Conservation (phyloP, 768 basidiomycete species). For the Daedalea quercina region DNA sequence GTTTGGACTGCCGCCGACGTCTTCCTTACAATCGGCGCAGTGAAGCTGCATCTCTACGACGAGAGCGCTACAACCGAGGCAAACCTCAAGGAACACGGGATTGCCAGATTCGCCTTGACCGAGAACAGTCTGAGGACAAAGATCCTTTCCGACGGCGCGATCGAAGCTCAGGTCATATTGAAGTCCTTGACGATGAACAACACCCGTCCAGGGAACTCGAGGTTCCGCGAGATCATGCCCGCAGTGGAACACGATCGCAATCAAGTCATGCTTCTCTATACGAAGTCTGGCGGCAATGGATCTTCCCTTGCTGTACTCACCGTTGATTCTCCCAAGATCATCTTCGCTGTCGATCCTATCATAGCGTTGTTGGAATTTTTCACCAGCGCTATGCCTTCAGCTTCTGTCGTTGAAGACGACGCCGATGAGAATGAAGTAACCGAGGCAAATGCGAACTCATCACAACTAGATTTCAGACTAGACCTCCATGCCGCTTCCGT, state of each 20-base stretch:
- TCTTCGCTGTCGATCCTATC: constrained; percentile 89
- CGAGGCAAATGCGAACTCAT: constrained; percentile 3
- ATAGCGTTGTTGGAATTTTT: constrained; percentile 88
- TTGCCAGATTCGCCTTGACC: constrained; percentile 79
- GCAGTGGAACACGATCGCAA: constrained; percentile 82
- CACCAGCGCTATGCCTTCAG: constrained; percentile 40
- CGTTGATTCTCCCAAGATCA: constrained; percentile 87
- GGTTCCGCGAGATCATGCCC: constrained; percentile 93
- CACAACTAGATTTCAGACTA: constrained; percentile 59
- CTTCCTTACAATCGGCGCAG: constrained; percentile 56
- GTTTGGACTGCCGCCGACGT: constrained; percentile 69
- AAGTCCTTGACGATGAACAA: constrained; percentile 90
- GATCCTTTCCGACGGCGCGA: constrained; percentile 73
- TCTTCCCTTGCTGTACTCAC: constrained; percentile 76
- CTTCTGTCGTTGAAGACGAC: constrained; percentile 9
- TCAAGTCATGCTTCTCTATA: constrained; percentile 91
- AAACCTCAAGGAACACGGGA: constrained; percentile 69
- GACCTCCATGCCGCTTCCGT: constrained; percentile 90
- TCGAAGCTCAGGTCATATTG: constrained; percentile 83
- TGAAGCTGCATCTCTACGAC: constrained; percentile 87
- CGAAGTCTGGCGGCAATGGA: constrained; percentile 56
- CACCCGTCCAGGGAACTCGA: constrained; percentile 72
- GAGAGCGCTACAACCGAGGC: constrained; percentile 45
- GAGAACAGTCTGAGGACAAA: constrained; percentile 77
- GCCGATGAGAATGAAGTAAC: constrained; percentile 5